A percentile compares a stretch with the other conserved stretches of the same genome.
Conservation (phyloP, 305 asterid species). For the Nicotiana rustica region DNA sequence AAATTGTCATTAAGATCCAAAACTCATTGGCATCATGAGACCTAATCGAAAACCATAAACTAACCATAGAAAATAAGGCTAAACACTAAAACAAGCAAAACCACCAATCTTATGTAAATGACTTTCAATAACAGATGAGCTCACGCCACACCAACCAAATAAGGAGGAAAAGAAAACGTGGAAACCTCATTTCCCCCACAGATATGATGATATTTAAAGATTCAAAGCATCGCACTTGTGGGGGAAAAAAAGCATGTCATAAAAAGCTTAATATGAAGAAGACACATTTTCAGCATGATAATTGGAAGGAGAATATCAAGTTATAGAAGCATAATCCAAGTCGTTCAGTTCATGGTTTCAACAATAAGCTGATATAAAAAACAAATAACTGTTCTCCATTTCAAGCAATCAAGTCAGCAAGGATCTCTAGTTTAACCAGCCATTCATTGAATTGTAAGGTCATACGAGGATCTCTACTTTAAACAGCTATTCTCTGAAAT, state of each 20-base stretch:
- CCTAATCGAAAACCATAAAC: slow-evolving; percentile 22
- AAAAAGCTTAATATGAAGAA: slow-evolving; percentile 18
- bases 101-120: slow-evolving; percentile 23
- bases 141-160: slow-evolving; percentile 26
- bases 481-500: slow-evolving; percentile 7
- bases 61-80: slow-evolving; percentile 25
- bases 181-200: not conserved
- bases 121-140: slow-evolving; percentile 2
- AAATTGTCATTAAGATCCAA: too few species aligned
- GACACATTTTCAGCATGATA: not conserved
- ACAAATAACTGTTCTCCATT: slow-evolving; percentile 3
- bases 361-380: not conserved
- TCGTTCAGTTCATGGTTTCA: not conserved
- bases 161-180: not conserved
- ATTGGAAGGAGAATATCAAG: slow-evolving; percentile 1
- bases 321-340: slow-evolving; percentile 24
- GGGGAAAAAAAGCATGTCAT: not conserved
- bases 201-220: not conserved
- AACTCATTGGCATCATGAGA: too few species aligned
- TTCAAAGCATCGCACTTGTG: not conserved
- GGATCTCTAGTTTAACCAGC: not conserved
- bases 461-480: not conserved
- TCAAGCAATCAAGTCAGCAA: not conserved
- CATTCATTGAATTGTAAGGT: not conserved
- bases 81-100: slow-evolving; percentile 33